Base-by-base conservation (phyloP, 179 eudicot genomes). In the Silene vulgaris region DNA sequence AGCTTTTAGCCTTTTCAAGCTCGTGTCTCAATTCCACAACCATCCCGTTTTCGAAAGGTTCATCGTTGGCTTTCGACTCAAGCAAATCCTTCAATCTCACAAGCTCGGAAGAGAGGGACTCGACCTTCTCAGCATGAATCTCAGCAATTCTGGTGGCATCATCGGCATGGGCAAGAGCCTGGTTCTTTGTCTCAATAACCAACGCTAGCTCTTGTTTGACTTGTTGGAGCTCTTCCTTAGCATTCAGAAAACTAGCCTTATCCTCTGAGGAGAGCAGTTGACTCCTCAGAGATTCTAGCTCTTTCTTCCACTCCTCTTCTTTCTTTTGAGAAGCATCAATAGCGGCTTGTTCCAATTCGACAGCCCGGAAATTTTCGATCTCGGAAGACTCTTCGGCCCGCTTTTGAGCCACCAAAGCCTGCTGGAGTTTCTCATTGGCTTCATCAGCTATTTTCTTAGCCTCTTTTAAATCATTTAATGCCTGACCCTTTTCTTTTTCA, bases 81-180 rank as follows among this genome's bases (percentile, higher is more conserved):
- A 90, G 90, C 79, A 85, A 73, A 12, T 79, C 89, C 86, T 89
- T 92, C 84, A 92, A 75, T 43, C 80, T 85, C 3, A 68, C 83
- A 74, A 95, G 68, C 86, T 92, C 97, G 74, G 89, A 83, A 0
- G 91, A 86, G 43, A 95, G 86, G 17, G 69, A 67, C 71, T 86
- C 91, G 20, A 82, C 95, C 79, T 90, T 89, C 71, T 85, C 89
- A 3, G 87, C 93, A 65, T 92, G 92, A 75, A 79, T 81, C 80
- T 92, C 92, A 20, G 97, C 97, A 75, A 88, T 81, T 79, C 86
- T 95, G 35, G 93, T 87, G 28, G 95, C 96, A 76, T 90, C 97
- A 59, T 90, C 95, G 21, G 97, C 99, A 83, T 95, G 89, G 43
- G 69, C 78, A 37, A 95, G 91, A 37, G 95, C 97, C 82, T 85